Base-by-base conservation (phyloP, 805 yeast species). In the Zygosaccharomyces gambellarensis region DNA sequence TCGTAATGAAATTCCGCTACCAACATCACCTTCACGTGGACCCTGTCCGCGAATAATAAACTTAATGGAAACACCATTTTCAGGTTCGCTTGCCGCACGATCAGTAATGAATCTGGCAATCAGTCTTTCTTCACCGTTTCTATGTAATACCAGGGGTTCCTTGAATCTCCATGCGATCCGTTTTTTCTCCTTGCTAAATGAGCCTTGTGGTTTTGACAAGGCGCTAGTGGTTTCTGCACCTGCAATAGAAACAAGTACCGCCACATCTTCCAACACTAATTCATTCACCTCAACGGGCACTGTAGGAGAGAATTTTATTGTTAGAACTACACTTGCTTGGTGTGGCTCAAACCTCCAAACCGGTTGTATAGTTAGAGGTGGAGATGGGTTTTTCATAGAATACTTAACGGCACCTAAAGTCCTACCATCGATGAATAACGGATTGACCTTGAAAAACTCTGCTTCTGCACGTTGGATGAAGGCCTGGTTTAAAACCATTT, bases 171-270 rank as follows among this genome's bases (percentile, higher is more conserved):
- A 90, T 0, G 94, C 84, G 50, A 94, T 83, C 68, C 97, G 80
- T 57, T 81, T 84, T 62, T 81, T 83, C 46, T 90, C 97, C 61
- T 81, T 85, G 68, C 85, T 88, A 74, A 90, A 92, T 1, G 95
- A 80, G 49, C 97, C 98, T 48, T 86, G 83, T 4, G 99, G 99
- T 64, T 87, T 88, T 3, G 96, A 85, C 53, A 90, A 82, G 0
- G 97, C 97, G 19, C 83, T 75, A 1, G 82, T 71, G 3, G 85
- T 77, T 14, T 80, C 76, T 9, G 86, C 83, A 32, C 83, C 85
- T 14, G 75, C 71, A 57, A 85, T 81, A n/a, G 82, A 72, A 41
- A 87, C 74, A 28, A 70, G 65, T 5, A 80, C 71, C 2, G 63
- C 58, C 21, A 73, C 61, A 45, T 70, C 71, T 14, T 71, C 71